Evolutionary conservation across 2,329 filamentous ascomycete genomes (phyloP), one percentile per base, ranked within the genome.

Genomic region (Penicillium sp.): DNA sequence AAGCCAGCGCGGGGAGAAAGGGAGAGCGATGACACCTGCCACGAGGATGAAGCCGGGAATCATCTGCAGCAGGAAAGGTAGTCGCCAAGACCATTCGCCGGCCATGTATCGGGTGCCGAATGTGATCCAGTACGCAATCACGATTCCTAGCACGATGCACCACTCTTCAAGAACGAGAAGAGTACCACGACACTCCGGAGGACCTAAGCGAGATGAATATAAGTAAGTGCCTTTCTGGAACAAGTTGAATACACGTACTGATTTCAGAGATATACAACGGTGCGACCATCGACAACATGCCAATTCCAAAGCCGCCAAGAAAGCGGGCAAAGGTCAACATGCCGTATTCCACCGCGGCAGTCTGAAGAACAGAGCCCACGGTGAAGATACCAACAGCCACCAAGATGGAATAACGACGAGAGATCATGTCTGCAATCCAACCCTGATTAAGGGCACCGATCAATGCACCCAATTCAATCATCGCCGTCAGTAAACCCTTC

Each of bases 1-100:
- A 0, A 84, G 73, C 74, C 81, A 84, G 28, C 81, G 73, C 0
- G 81, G 81, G 0, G 81, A 83, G 59, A 79, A 83, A 0, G 82
- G 82, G 38, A 82, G 70, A 54, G 79, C 72, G 12, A 69, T 53
- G 3, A 76, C 71, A 31, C 72, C 70, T 1, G 61, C 67, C 2
- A 65, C 62, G 3, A 76, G 65, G 38, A 75, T 49, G 36, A 74
- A 65, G 0, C 70, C 70, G 1, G 73, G 73, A 12, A 73, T 60
- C 55, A 80, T 72, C 56, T 81, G 78, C 7, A 81, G 64, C 8
- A 78, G 56, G 58, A 80, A 79, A 0, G 77, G 77, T 0, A 80
- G 65, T 26, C 76, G 64, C 73, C 75, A 80, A 3, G 76, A 64
- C 74, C 76, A 78, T 61, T 79, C 74, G 1, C 71, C 69, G 2